Evolutionary conservation across 2,329 filamentous ascomycete genomes (phyloP), one percentile per base, ranked within the genome.

Genomic region (Alternaria ventricosa): DNA sequence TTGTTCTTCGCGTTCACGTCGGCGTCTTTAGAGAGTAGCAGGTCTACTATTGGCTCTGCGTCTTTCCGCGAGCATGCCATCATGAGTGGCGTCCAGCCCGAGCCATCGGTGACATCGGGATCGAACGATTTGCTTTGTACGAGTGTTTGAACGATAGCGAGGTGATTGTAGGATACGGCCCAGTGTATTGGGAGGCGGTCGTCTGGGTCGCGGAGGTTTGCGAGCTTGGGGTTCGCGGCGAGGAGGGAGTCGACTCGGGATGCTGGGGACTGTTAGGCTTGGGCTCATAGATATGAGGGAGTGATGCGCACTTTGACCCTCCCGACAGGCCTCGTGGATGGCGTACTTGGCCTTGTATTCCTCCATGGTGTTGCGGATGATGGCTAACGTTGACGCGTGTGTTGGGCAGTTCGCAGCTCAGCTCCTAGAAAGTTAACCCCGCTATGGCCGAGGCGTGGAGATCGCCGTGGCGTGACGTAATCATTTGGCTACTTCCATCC

Each of bases 181-280:
- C 96, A 99, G 84, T 99, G 96, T 61, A 98, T 89, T 3, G 96
- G 90, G 41, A 97, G 87, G 47, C 96, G 92, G 15, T 93, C 93
- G 79, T 99, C 96, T 53, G 92, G 90, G 75, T 99, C 96, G 74
- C 83, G 84, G 73, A 89, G 88, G 61, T 83, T 85, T 25, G 92
- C 90, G 43, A 96, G 87, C 74, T 92, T 94, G 3, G 92, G 90
- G 75, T 97, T 94, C 70, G 90, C 90, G 76, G 88, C 88, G 46
- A 95, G 83, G 18, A 95, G 85, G 9, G 91, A 92, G 81, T 97
- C 93, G 36, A 92, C 92, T 25, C 88, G 82, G 60, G 86, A 82
- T 28, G 87, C 93, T 96, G 72, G 49, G 57, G 22, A 23, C 44
- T 27, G 55, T 96, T 91, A 41, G 91, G 90, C 9, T 88, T 60